Evolutionary conservation across 768 basidiomycete genomes (phyloP), one percentile per base, ranked within the genome.

Genomic region (Pisolithus marmoratus): DNA sequence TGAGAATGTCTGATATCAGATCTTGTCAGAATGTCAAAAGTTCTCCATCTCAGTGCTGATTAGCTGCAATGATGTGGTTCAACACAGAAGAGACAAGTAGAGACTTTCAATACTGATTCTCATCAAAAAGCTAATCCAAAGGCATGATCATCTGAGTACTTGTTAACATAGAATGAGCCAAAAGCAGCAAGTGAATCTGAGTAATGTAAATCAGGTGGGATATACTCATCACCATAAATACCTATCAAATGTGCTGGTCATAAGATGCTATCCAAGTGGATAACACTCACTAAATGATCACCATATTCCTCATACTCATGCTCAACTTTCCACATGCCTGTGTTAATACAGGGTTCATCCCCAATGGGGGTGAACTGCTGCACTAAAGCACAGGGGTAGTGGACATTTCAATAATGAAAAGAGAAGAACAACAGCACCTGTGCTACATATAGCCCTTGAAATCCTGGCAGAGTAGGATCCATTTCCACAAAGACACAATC

Each of bases 241-340:
- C 49, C 49, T 24, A 63, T 57, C 34, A 66, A 45, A 48, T 63
- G 63, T 36, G 61, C 60, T 49, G 50, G 47, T 8, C 57, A 55
- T 11, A 60, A 27, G 38, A 66, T 60, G 23, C 51, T 46, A 49
- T 65, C 59, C 29, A 64, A 26, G 43, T 60, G 61, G 29, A 66
- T 57, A n/a, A 66, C 38, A 9, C 42, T 31, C 19, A 60, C 26
- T 9, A 37, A 20, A 17, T 4, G 49, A 23, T 54, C 27, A 12
- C 56, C 53, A 31, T 41, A n/a, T 48, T 29, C 49, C 37, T 57
- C 51, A 31, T 60, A 45, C 15, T 69, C 66, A n/a, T 63, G 67
- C 26, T 57, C 41, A 3, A 69, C 69, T 37, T 55, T 58, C 66
- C 65, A 69, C 63, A 69, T 65, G 26, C 61, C 66, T 11, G 59